Evolutionary conservation across 1,284 basidiomycete genomes (phyloP).

Genomic region (Xanthoconium separans): DNA sequence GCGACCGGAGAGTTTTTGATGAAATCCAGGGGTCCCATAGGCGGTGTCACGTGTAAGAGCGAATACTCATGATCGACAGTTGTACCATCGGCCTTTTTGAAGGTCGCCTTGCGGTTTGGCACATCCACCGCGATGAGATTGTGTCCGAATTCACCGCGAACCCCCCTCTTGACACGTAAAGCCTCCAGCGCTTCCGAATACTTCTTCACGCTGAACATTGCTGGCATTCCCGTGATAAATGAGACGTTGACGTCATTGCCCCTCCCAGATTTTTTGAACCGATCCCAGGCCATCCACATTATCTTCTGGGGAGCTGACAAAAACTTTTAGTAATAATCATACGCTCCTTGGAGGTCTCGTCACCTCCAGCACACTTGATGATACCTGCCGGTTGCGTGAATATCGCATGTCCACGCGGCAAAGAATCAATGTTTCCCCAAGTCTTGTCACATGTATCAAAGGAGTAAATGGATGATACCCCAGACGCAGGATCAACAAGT

Average conservation of each 20-base stretch:
- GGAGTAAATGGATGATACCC: slow-evolving; percentile 94
- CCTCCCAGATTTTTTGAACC: slow-evolving; percentile 61
- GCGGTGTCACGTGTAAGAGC: slow-evolving; percentile 85
- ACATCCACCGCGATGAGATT: slow-evolving; percentile 80
- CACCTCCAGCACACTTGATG: slow-evolving; percentile 94
- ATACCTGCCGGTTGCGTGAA: slow-evolving; percentile 97
- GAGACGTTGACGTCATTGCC: slow-evolving; percentile 64
- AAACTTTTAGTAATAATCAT: slow-evolving; percentile 4
- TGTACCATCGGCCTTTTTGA: slow-evolving; percentile 72
- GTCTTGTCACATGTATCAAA: slow-evolving; percentile 87
- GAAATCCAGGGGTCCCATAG: slow-evolving; percentile 85
- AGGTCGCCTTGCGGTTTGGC: slow-evolving; percentile 75
- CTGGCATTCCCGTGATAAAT: slow-evolving; percentile 91
- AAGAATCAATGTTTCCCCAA: slow-evolving; percentile 76
- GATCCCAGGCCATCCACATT: slow-evolving; percentile 93
- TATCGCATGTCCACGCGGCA: slow-evolving; percentile 81
- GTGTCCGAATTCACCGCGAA: slow-evolving; percentile 80
- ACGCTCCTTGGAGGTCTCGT: slow-evolving; percentile 13
- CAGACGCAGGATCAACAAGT: slow-evolving; percentile 71
- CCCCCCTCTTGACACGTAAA: slow-evolving; percentile 77
- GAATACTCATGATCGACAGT: slow-evolving; percentile 77
- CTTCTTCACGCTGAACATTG: slow-evolving; percentile 92
- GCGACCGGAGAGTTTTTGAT: slow-evolving; percentile 80
- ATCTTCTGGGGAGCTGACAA: slow-evolving; percentile 84
- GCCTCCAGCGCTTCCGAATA: slow-evolving; percentile 86